Percentiles rank a stretch among this genome's conserved stretches.
These are phyloP conservation scores for Colletotrichum endophyticum DNA, from an alignment of 2,329 filamentous ascomycete genomes.

Conservation along the genomic window DNA sequence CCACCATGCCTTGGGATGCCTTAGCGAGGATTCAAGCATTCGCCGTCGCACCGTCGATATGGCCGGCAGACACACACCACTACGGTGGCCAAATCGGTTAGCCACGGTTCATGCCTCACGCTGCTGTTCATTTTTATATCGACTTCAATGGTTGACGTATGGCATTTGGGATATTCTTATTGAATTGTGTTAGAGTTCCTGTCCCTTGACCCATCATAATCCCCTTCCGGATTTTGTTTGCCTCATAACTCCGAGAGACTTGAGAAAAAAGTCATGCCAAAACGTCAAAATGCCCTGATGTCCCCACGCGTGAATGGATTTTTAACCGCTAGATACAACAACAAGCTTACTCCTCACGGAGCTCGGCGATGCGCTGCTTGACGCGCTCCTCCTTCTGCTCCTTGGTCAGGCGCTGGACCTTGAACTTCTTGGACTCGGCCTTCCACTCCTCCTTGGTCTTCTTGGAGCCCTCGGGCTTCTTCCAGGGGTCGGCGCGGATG, in stretches of 20 bases:
- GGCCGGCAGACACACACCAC: neutral
- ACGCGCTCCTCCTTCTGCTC: slow-evolving; percentile 83
- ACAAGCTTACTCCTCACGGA: slow-evolving; percentile 59
- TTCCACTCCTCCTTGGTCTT: slow-evolving; percentile 99
- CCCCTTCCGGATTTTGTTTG: slow-evolving; percentile 16
- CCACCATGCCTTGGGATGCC: neutral
- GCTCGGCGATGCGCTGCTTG: slow-evolving; percentile 88
- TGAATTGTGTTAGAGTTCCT: slow-evolving; percentile 16
- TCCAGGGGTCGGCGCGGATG: slow-evolving; percentile 97
- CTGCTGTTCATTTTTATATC: neutral
- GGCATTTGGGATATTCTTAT: slow-evolving; percentile 23
- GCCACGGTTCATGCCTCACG: neutral
- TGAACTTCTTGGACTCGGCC: slow-evolving; percentile 92
- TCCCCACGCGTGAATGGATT: slow-evolving; percentile 1
- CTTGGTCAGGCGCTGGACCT: slow-evolving; percentile 76
- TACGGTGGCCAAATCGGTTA: neutral
- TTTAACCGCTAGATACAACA: slow-evolving; percentile 7
- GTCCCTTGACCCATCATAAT: slow-evolving; percentile 15
- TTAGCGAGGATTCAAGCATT: neutral
- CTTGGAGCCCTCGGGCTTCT: slow-evolving; percentile 86
- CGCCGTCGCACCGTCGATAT: neutral
- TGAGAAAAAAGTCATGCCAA: slow-evolving; percentile 16
- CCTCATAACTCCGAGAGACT: slow-evolving; percentile 20
- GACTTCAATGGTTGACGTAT: slow-evolving; percentile 10
- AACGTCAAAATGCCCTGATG: slow-evolving; percentile 17